Evolutionary conservation across 164 flowering plant species (phyloP), one percentile per base, ranked within the genome.

Genomic region (Chloranthus sessilifolius): DNA sequence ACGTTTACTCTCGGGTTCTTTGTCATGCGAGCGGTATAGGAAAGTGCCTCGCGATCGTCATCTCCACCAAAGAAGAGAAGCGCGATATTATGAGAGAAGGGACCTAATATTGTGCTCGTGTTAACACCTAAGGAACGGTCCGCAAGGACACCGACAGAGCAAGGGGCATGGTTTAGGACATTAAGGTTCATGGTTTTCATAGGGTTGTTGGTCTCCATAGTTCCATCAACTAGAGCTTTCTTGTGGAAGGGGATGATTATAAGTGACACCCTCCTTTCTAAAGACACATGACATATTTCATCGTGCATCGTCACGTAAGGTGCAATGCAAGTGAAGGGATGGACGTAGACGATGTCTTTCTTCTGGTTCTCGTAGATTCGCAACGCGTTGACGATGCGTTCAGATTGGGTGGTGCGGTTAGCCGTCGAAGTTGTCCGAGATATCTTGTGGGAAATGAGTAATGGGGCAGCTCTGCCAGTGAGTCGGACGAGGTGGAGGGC

Each of bases 401-500:
- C 59, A 0, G 66, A 35, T 5, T 36, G 31, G 3, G 37, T 14
- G 31, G 26, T 10, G 3, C 11, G 34, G 11, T 29, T 12, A 2
- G 21, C 10, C 5, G 41, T 12, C 10, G 41, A 7, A 4, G 53
- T 19, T 2, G 34, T 19, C 7, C 36, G 49, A 30, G 26, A 16
- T 21, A 4, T 28, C 22, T 47, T 50, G 45, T 65, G 66, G 29
- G 56, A 14, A 28, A 65, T 47, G 25, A 67, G 35, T 22, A 61
- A 28, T 11, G 68, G 66, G 1, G 43, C 26, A 3, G 63, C 19
- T 2, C 70, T 54, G 27, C 84, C 90, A 0, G 76, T 36, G 12
- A 85, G 81, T 58, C 84, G 78, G 12, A 74, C 41, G 17, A 80
- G 73, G 48, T 58, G 74, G 41, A 85, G 58, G 11, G 80, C 75